Evolutionary conservation across 148 eudicot species (phyloP).

Genomic region (Chenopodium berlandieri): DNA sequence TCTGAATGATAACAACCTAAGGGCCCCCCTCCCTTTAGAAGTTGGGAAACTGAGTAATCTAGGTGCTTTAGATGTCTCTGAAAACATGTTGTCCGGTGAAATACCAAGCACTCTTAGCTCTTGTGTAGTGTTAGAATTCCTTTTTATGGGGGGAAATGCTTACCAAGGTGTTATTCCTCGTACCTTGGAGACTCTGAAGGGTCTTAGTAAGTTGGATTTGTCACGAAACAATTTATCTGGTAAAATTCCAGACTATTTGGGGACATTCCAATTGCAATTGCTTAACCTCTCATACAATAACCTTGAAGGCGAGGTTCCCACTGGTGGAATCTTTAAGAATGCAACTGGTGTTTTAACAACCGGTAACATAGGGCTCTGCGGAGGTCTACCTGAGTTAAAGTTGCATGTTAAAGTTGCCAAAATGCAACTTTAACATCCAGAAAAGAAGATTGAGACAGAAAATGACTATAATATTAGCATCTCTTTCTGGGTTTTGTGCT

Average conservation of each 20-base stretch:
- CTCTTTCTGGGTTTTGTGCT: neutral
- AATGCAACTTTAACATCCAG: conserved; percentile 12
- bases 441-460: neutral
- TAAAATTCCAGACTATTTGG: conserved; percentile 29
- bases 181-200: conserved; percentile 14
- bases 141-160: neutral
- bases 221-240: conserved; percentile 43
- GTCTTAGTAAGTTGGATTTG: conserved; percentile 31
- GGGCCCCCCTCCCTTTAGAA: neutral
- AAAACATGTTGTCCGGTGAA: neutral
- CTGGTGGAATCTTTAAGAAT: conserved; percentile 33
- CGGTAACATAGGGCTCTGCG: conserved; percentile 41
- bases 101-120: neutral
- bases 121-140: neutral
- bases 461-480: neutral
- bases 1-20: neutral
- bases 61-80: neutral
- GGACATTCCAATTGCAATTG: conserved; percentile 5
- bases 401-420: conserved; percentile 36
- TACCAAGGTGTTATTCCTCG: neutral
- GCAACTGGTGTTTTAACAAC: conserved; percentile 25
- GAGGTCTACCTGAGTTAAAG: conserved; percentile 35
- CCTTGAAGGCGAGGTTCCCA: conserved; percentile 43
- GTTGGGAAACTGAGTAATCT: neutral
- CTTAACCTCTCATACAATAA: conserved; percentile 34